These are phyloP conservation scores for Whalleya microplaca DNA, from an alignment of 2,329 filamentous ascomycete species.

Conservation along the genomic window DNA sequence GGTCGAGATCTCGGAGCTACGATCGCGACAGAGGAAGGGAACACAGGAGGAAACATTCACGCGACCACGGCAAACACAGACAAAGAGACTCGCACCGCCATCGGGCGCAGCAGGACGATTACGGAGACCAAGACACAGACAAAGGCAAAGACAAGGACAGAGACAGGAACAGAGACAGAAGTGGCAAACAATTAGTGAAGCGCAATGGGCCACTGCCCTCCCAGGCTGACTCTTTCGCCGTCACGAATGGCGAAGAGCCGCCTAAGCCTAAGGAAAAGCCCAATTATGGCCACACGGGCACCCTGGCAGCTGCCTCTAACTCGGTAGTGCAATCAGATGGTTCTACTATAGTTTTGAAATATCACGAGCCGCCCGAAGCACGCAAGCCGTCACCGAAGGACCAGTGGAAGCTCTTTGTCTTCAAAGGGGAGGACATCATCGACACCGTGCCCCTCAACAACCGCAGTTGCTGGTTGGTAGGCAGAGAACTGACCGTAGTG, in stretches of 20 bases:
- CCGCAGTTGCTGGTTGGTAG: conserved; percentile 89
- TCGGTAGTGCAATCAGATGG: conserved; percentile 71
- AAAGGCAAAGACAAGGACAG: not conserved
- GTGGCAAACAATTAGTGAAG: conserved; percentile 37
- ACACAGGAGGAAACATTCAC: conserved; percentile 38
- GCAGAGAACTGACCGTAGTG: conserved; percentile 77
- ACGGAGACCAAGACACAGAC: conserved; percentile 10
- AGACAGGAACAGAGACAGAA: conserved; percentile 16
- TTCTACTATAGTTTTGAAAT: conserved; percentile 82
- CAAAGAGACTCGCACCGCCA: conserved; percentile 30
- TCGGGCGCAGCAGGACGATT: conserved; percentile 28
- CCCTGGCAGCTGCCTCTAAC: conserved; percentile 88
- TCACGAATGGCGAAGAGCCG: conserved; percentile 53
- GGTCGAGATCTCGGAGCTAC: conserved; percentile 33
- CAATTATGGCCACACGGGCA: conserved; percentile 80
- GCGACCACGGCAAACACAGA: conserved; percentile 36
- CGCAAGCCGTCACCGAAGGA: conserved; percentile 81
- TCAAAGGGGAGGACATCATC: conserved; percentile 80
- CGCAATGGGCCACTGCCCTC: conserved; percentile 60
- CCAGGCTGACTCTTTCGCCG: conserved; percentile 62
- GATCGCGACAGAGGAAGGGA: conserved; percentile 32
- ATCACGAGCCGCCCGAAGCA: conserved; percentile 92
- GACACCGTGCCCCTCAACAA: conserved; percentile 78
- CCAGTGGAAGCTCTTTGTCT: conserved; percentile 88
- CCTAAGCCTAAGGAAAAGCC: conserved; percentile 79